Evolutionary conservation across 352 stramenopile genomes (phyloP).

Genomic region (Phytophthora fragariae): DNA sequence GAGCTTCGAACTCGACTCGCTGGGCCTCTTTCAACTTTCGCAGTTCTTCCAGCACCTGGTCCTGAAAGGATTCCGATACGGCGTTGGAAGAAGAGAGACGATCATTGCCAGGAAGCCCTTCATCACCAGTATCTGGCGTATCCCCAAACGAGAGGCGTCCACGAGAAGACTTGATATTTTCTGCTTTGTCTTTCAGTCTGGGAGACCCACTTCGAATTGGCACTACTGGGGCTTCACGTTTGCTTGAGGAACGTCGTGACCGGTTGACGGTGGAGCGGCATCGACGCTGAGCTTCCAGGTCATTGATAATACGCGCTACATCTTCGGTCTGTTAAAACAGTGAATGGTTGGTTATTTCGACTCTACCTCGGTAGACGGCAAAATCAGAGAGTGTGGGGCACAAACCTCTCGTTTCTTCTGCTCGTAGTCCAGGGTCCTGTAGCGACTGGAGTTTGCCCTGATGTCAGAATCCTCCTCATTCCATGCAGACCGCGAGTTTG

Average conservation of each 20-base stretch:
- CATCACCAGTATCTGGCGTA: conserved; percentile 16
- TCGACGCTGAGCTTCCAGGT: conserved; percentile 41
- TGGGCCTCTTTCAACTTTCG: conserved; percentile 60
- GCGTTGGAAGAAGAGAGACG: not conserved
- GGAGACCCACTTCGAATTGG: conserved; percentile 20
- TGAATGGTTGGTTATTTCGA: not conserved
- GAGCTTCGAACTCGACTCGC: conserved; percentile 21
- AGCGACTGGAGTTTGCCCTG: conserved; percentile 34
- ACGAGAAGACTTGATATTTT: not conserved
- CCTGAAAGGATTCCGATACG: conserved; percentile 47
- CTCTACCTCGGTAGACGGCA: not conserved
- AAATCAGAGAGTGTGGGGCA: not conserved
- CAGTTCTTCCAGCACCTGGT: conserved; percentile 55
- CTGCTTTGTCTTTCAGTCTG: conserved; percentile 4
- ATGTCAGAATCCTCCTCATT: conserved; percentile 21
- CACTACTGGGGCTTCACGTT: conserved; percentile 13
- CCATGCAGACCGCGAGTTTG: conserved; percentile 10
- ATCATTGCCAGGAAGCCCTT: conserved; percentile 8
- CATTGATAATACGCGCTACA: conserved; percentile 54
- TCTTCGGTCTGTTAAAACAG: conserved; percentile 35
- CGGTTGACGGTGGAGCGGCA: conserved; percentile 12
- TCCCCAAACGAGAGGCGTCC: conserved; percentile 13
- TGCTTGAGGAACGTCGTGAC: conserved; percentile 6
- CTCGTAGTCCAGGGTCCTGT: conserved; percentile 47
- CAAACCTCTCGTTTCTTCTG: conserved; percentile 49